phyloP scores from a whole-genome alignment of 805 yeast species.

The Cyberlindnera suaveolens region DNA sequence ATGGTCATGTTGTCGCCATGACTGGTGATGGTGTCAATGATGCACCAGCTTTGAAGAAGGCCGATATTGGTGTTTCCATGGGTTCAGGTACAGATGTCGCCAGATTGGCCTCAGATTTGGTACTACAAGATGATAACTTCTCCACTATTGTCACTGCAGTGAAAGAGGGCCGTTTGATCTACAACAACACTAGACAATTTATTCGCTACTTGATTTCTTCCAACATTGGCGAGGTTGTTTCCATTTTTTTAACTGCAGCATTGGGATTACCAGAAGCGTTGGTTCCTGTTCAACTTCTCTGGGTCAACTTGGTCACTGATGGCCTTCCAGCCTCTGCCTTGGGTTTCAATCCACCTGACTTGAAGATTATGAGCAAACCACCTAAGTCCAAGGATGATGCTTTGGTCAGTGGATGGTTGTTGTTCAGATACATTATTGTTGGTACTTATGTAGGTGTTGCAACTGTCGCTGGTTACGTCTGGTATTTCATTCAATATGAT shows the following conservation, averaged over 20 bases:
- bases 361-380: conserved; percentile 30
- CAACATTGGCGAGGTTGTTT: conserved; percentile 52
- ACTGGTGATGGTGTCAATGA: conserved; percentile 63
- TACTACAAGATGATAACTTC: conserved; percentile 47
- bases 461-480: conserved; percentile 36
- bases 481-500: conserved; percentile 31
- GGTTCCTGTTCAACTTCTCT: conserved; percentile 51
- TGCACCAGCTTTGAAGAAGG: conserved; percentile 56
- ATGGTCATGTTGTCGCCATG: conserved; percentile 55
- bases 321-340: conserved; percentile 57
- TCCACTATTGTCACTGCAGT: conserved; percentile 52
- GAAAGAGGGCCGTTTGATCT: conserved; percentile 47
- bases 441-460: conserved; percentile 36
- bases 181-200: conserved; percentile 36
- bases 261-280: conserved; percentile 47
- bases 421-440: conserved; percentile 32
- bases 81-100: conserved; percentile 61
- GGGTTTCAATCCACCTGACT: conserved; percentile 40
- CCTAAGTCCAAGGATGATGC: conserved; percentile 34
- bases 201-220: conserved; percentile 41
- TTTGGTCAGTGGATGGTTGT: conserved; percentile 31
- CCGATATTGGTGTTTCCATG: conserved; percentile 61
- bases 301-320: conserved; percentile 53
- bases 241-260: conserved; percentile 48
- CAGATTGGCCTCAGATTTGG: conserved; percentile 52